phyloP scores from a whole-genome alignment of 2,329 filamentous ascomycete genomes.

The Sclerotinia minor region DNA sequence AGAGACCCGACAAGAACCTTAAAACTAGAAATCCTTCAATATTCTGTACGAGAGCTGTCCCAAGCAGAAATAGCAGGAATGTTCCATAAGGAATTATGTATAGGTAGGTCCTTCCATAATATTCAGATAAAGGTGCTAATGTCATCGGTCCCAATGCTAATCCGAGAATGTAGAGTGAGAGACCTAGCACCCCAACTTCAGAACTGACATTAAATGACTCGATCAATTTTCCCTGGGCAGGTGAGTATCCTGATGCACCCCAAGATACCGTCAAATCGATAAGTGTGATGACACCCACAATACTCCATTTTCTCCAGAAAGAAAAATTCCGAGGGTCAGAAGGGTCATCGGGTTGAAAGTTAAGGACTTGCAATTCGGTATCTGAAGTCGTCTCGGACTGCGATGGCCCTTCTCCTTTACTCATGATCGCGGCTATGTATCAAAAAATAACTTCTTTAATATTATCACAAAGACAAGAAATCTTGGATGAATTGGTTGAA shows the following conservation, averaged over 20 bases:
- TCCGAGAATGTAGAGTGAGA: slow-evolving; percentile 50
- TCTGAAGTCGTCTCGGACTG: background rate
- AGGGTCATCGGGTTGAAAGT: slow-evolving; percentile 23
- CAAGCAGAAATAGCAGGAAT: slow-evolving; percentile 47
- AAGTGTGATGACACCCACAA: slow-evolving; percentile 40
- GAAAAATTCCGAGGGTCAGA: slow-evolving; percentile 42
- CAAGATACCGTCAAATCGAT: slow-evolving; percentile 45
- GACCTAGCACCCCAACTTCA: slow-evolving; percentile 47
- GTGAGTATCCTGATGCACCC: slow-evolving; percentile 51
- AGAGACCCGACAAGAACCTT: slow-evolving; percentile 48
- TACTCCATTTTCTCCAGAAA: slow-evolving; percentile 42
- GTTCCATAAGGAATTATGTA: slow-evolving; percentile 54
- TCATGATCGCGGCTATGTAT: background rate
- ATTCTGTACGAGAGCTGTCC: slow-evolving; percentile 46
- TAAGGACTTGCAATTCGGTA: slow-evolving; percentile 13
- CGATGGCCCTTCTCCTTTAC: background rate
- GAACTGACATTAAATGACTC: slow-evolving; percentile 46
- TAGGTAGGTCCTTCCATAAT: slow-evolving; percentile 47
- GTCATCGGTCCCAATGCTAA: slow-evolving; percentile 45
- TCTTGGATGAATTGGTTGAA: background rate
- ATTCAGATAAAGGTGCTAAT: slow-evolving; percentile 44
- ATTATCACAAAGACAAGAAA: background rate
- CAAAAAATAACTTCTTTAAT: background rate
- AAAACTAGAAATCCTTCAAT: slow-evolving; percentile 47
- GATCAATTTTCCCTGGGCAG: slow-evolving; percentile 46